Base-by-base conservation (phyloP, 495 filamentous ascomycete genomes). In the Talaromyces liani region DNA sequence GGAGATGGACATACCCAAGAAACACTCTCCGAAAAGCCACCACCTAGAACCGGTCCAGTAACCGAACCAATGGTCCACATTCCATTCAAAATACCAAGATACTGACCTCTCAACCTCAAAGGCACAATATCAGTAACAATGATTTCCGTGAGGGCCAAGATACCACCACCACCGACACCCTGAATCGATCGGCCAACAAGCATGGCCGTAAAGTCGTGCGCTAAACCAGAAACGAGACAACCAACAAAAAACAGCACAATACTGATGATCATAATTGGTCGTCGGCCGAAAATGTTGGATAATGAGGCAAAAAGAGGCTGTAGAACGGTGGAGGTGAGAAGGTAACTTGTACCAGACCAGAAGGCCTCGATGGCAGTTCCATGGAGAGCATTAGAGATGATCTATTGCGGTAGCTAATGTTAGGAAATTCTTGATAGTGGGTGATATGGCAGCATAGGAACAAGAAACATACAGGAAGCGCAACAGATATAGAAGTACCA, bases 401-500 rank as follows among this genome's bases (percentile, higher is more conserved):
- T 71, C 75, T 69, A 53, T 0, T 59, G 14, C 20, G 56, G 34
- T 36, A 1, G 60, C 31, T 39, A 27, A 16, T 36, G 6, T 55
- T 7, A 54, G 25, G 4, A 9, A 34, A 7, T 20, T 9, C 3
- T 8, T 34, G 60, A 36, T 36, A 36, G 10, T 18, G 4, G 14
- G 18, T 10, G 14, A 62, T 27, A 10, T 29, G 9, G 25, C n/a
- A 16, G 39, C 39, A 22, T 20, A 14, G 47, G 8, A 31, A 62
- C 3, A 18, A 6, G 12, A 14, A 8, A 71, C 78, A 54, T 71
- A 87, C 85, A 1, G 89, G 88, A 53, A 92, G 70, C 4, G 90
- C 89, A 22, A 92, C 87, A 7, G 85, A 87, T 16, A 92, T 76
- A 2, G 86, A 89, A 3, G 90, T 92, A 1, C 87, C 88, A 72